Base-by-base conservation (phyloP, 2,329 filamentous ascomycete genomes). In the Beauveria australis region DNA sequence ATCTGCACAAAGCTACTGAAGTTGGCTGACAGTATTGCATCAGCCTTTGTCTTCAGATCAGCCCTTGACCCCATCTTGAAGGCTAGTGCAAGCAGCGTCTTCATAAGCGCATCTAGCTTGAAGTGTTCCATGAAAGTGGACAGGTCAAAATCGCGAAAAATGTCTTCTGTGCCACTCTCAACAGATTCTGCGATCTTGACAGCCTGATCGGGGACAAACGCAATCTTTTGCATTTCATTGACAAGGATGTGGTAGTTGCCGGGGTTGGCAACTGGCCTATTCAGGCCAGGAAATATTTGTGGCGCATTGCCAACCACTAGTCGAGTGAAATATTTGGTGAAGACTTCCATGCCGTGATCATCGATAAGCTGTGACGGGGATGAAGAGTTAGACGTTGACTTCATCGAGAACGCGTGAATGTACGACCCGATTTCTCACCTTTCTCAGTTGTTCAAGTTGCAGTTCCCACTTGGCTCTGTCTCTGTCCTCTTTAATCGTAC, bases 261-360 rank as follows among this genome's bases (percentile, higher is more conserved):
- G 58, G 89, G 81, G 74, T 89, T 89, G 65, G 91, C 83, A 65
- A 86, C 83, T 60, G 85, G 83, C 75, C 91, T 84, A 68, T 85
- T 89, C 59, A 87, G 80, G 64, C 89, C 86, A 56, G 91, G 88
- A 72, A 97, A 97, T 73, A 99, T 94, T 70, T 94, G 88, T 65
- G 88, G 80, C 69, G 92, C 91, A 85, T 97, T 97, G 77, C 88
- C 88, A 75, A 89, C 89, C 71, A 99, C 85, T 73, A 97, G 82
- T 76, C 93, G 91, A 75, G 91, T 88, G 76, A 99, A 96, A 76
- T 94, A 97, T 80, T 92, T 95, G 63, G 91, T 87, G 74, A 92
- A 97, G 72, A 97, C 92, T 82, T 99, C 95, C 93, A 99, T 99
- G 72, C 92, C 92, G 92, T 96, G 88, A 70, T 93, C 92, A 85